A percentile compares a stretch with the other conserved stretches of the same genome.
These are phyloP conservation scores for Ogataea hybrid DNA, from an alignment of 1,139 yeast species.

Conservation along the genomic window DNA sequence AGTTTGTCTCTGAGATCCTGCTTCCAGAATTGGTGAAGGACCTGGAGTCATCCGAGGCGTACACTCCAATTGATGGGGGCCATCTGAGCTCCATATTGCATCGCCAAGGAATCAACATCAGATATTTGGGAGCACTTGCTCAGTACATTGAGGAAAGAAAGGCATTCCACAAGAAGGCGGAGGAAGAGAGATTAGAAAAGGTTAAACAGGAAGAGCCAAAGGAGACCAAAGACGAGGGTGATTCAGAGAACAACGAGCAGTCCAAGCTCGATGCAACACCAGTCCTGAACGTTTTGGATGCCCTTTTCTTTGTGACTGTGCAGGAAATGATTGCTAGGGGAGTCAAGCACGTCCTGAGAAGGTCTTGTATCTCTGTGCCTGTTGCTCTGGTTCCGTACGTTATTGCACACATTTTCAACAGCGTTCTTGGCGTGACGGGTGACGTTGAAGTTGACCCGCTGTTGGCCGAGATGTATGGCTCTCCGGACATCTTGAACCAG, in stretches of 20 bases:
- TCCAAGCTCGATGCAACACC: constrained; percentile 46
- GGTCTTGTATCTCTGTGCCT: constrained; percentile 48
- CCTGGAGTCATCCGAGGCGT: constrained; percentile 43
- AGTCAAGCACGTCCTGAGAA: constrained; percentile 69
- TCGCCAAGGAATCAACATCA: constrained; percentile 79
- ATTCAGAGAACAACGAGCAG: constrained; percentile 36
- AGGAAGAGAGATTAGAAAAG: constrained; percentile 22
- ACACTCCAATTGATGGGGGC: constrained; percentile 62
- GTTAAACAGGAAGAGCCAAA: constrained; percentile 36
- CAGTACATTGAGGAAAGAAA: constrained; percentile 26
- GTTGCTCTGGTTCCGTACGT: constrained; percentile 53
- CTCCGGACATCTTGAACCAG: constrained; percentile 33
- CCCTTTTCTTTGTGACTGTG: constrained; percentile 49
- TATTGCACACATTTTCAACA: constrained; percentile 71
- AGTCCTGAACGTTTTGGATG: constrained; percentile 40
- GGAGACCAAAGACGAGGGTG: constrained; percentile 32
- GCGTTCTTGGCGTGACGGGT: constrained; percentile 58
- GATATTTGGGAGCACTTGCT: constrained; percentile 76
- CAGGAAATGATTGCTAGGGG: constrained; percentile 81
- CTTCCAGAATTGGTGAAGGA: constrained; percentile 65
- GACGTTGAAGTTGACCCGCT: constrained; percentile 39
- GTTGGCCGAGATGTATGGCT: constrained; percentile 41
- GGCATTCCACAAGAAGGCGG: constrained; percentile 26
- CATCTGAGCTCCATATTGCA: constrained; percentile 73
- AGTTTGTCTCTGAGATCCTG: constrained; percentile 55